A percentile compares a stretch with the other conserved stretches of the same genome.
These are phyloP conservation scores for Amylocystis lapponica DNA, from an alignment of 768 basidiomycete species.

Conservation along the genomic window DNA sequence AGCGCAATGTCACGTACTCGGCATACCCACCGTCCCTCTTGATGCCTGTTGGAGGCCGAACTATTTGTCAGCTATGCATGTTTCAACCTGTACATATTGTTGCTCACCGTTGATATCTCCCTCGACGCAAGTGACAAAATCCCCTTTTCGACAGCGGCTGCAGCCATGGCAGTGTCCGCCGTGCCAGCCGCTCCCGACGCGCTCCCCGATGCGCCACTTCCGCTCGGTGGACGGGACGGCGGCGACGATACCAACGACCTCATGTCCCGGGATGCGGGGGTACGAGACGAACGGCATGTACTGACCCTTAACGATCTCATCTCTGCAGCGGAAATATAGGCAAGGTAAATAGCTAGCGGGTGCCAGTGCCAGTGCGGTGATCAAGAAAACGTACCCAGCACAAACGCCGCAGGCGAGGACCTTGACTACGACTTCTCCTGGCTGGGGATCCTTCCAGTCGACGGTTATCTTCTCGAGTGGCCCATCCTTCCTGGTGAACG, in stretches of 20 bases:
- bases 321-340: constrained; percentile 4
- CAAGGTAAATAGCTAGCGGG: not conserved
- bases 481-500: constrained; percentile 15
- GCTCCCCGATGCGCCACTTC: constrained; percentile 21
- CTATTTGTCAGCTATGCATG: not conserved
- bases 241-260: constrained; percentile 22
- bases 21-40: constrained; percentile 23
- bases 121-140: constrained; percentile 21
- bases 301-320: constrained; percentile 6
- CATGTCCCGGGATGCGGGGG: constrained; percentile 23
- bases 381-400: constrained; percentile 12
- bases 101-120: constrained; percentile 15
- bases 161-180: constrained; percentile 22
- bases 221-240: constrained; percentile 15
- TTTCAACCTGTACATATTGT: not conserved
- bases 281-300: not conserved
- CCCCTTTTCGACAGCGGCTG: constrained; percentile 18
- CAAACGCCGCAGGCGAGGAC: constrained; percentile 25
- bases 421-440: constrained; percentile 18
- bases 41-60: constrained; percentile 17
- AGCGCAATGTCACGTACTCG: constrained; percentile 20
- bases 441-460: constrained; percentile 16
- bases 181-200: constrained; percentile 26
- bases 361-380: too few relatives aligned
- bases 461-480: constrained; percentile 13